These are phyloP conservation scores for Globisporangium irregulare DNA, from an alignment of 352 stramenopile genomes.

Conservation along the genomic window DNA sequence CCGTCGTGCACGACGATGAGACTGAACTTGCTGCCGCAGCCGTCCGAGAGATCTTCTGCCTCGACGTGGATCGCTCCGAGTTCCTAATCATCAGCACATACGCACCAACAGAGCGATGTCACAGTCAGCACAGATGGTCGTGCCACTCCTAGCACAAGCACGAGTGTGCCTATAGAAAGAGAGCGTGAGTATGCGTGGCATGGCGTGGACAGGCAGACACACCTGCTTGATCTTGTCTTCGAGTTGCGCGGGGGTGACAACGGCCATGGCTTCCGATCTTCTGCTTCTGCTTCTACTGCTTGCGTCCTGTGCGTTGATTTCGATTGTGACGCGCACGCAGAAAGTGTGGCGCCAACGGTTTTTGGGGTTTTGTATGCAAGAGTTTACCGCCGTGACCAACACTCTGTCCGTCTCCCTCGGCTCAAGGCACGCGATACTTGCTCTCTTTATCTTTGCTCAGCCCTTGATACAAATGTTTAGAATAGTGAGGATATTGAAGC, in stretches of 20 bases:
- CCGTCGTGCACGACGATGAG: slow-evolving; percentile 76
- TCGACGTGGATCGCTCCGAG: slow-evolving; percentile 67
- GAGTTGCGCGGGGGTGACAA: slow-evolving; percentile 51
- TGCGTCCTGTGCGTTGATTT: not conserved
- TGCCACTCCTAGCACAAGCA: not conserved
- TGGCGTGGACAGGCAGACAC: not conserved
- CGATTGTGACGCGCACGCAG: not conserved
- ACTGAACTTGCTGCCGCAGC: slow-evolving; percentile 82
- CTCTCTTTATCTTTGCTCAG: too few species aligned
- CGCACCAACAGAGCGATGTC: not conserved
- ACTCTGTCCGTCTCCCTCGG: too few species aligned
- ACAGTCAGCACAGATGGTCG: not conserved
- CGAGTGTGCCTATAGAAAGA: not conserved
- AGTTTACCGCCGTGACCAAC: not conserved
- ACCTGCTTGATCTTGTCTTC: slow-evolving; percentile 55
- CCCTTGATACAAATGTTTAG: too few species aligned
- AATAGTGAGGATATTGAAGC: too few species aligned
- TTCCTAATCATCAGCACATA: slow-evolving; percentile 24
- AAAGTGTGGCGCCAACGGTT: not conserved
- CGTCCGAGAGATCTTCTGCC: slow-evolving; percentile 76
- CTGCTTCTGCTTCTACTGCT: not conserved
- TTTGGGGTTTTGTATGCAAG: not conserved
- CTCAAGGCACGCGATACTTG: too few species aligned
- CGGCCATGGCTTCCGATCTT: slow-evolving; percentile 26
- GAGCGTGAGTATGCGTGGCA: not conserved